phyloP scores from a whole-genome alignment of 306 rosid genomes.

The Cyclanthera cordifolia region DNA sequence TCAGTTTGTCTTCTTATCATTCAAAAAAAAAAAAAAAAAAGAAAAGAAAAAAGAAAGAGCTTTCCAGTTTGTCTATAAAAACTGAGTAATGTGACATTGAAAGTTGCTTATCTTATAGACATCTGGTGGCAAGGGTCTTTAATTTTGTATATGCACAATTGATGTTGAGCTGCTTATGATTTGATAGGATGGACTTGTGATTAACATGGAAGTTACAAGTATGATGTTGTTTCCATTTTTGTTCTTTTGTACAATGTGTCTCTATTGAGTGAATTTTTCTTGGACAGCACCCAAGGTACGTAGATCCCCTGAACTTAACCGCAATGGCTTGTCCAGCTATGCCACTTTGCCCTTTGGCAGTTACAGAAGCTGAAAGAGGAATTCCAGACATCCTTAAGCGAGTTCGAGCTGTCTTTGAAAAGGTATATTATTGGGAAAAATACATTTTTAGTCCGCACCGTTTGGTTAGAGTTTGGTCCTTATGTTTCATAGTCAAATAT shows the following conservation, averaged over 20 bases:
- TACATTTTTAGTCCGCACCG: too few relatives aligned
- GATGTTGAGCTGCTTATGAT: too few relatives aligned
- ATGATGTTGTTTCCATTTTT: too few relatives aligned
- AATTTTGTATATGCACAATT: neutral
- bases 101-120: neutral
- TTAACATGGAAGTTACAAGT: too few relatives aligned
- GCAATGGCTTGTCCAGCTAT: constrained; percentile 99
- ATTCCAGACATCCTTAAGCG: constrained; percentile 83
- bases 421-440: constrained; percentile 57
- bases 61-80: neutral
- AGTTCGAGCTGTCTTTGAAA: constrained; percentile 78
- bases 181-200: too few relatives aligned
- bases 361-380: constrained; percentile 96
- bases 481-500: too few relatives aligned
- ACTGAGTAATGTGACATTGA: neutral
- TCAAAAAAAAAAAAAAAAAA: too few relatives aligned
- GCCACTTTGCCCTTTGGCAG: constrained; percentile 92
- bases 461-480: too few relatives aligned
- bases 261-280: constrained; percentile 1
- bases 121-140: too few relatives aligned
- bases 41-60: neutral
- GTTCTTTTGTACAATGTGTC: neutral
- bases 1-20: neutral
- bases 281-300: constrained; percentile 67
- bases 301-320: constrained; percentile 85